These are phyloP conservation scores for Candida pini DNA, from an alignment of 805 yeast species.

Conservation along the genomic window DNA sequence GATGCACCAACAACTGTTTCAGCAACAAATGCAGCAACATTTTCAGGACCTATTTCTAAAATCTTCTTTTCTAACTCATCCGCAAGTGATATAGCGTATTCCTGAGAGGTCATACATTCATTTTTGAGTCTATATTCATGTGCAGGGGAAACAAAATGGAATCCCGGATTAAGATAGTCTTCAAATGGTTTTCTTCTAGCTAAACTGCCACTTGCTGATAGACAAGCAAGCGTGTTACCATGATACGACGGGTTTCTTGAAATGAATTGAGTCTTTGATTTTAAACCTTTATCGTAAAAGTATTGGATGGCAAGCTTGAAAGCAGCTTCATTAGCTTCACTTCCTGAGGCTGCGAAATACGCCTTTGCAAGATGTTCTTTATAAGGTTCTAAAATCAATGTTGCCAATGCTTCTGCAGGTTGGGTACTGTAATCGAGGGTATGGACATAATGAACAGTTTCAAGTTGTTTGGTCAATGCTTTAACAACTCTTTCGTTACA, in stretches of 20 bases:
- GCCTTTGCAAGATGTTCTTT: slow-evolving; percentile 32
- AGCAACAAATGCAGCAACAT: slow-evolving; percentile 35
- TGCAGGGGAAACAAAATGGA: slow-evolving; percentile 23
- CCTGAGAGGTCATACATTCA: slow-evolving; percentile 33
- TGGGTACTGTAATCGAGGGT: slow-evolving; percentile 30
- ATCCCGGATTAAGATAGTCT: slow-evolving; percentile 19
- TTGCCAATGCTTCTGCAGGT: slow-evolving; percentile 35
- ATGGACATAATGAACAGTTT: slow-evolving; percentile 29
- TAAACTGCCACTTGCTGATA: too few relatives aligned
- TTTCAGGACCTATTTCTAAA: slow-evolving; percentile 35
- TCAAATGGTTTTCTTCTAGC: slow-evolving; percentile 29
- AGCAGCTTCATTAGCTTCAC: slow-evolving; percentile 77
- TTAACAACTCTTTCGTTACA: slow-evolving; percentile 32
- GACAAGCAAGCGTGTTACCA: too few relatives aligned
- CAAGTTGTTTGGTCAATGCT: slow-evolving; percentile 28
- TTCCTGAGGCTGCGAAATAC: slow-evolving; percentile 56
- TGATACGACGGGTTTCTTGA: too few relatives aligned
- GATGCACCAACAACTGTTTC: slow-evolving; percentile 45
- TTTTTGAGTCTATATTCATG: slow-evolving; percentile 30
- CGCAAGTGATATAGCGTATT: slow-evolving; percentile 32
- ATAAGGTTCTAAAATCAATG: slow-evolving; percentile 35
- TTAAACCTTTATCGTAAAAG: slow-evolving; percentile 35
- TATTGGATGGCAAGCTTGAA: slow-evolving; percentile 56
- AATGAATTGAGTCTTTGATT: slow-evolving; percentile 33
- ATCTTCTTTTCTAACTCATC: slow-evolving; percentile 36